phyloP scores from a whole-genome alignment of 805 yeast species.

The Ogataea corticis region DNA sequence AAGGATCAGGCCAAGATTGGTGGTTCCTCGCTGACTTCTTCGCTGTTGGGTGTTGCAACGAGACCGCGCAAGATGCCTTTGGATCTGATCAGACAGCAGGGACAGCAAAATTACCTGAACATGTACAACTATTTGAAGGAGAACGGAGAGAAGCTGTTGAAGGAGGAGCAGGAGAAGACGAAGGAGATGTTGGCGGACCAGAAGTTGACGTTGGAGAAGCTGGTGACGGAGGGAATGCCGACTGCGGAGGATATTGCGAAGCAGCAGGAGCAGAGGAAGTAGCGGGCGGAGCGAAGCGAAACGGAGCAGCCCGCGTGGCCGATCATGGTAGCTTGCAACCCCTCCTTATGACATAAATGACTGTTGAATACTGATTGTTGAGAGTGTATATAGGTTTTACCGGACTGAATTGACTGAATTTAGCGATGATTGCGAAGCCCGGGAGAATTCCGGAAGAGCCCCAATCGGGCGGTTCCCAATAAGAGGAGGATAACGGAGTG shows the following conservation, averaged over 20 bases:
- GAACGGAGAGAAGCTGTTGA: slow-evolving; percentile 65
- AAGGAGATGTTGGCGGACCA: slow-evolving; percentile 82
- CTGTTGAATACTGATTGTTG: neutral
- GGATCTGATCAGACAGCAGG: slow-evolving; percentile 87
- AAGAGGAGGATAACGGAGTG: too few relatives aligned
- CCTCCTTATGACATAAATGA: too few relatives aligned
- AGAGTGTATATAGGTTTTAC: slow-evolving; percentile 1
- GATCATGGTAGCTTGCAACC: too few relatives aligned
- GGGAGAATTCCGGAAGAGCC: too few relatives aligned
- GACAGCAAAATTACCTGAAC: slow-evolving; percentile 82
- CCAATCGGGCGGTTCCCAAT: too few relatives aligned
- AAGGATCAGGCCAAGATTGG: slow-evolving; percentile 44
- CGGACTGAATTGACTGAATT: too few relatives aligned
- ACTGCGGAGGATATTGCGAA: slow-evolving; percentile 61
- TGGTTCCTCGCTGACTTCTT: slow-evolving; percentile 23
- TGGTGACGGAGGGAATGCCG: slow-evolving; percentile 81
- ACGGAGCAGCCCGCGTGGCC: too few relatives aligned
- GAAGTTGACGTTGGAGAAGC: slow-evolving; percentile 80
- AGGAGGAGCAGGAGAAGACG: slow-evolving; percentile 79
- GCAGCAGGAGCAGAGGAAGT: slow-evolving; percentile 32
- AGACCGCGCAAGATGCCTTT: slow-evolving; percentile 72
- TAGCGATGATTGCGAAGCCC: too few relatives aligned
- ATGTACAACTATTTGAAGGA: slow-evolving; percentile 65
- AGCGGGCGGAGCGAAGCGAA: too few relatives aligned
- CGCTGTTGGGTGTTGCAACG: slow-evolving; percentile 60